These are phyloP conservation scores for Apophysomyces sp. DNA, from an alignment of 371 early-diverging fungal genomes.

Conservation along the genomic window DNA sequence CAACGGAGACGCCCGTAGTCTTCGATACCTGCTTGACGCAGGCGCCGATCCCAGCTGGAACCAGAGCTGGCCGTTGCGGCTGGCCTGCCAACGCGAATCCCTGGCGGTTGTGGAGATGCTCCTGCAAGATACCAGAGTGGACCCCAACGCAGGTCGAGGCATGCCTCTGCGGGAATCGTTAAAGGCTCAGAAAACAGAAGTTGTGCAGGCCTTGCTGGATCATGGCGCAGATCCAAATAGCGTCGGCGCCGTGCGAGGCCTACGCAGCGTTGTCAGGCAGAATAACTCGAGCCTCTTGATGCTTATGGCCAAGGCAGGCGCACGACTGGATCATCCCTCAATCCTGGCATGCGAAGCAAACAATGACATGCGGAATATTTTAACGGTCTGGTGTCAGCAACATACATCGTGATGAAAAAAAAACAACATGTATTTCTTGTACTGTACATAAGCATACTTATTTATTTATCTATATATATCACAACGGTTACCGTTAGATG, in stretches of 20 bases:
- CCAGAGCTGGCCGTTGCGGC: conserved; percentile 22
- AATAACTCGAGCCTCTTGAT: neutral
- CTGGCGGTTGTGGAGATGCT: conserved; percentile 5
- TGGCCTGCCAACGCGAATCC: conserved; percentile 16
- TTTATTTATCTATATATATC: too few relatives aligned
- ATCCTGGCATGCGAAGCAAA: neutral
- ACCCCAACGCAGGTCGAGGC: conserved; percentile 14
- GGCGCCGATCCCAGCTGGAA: conserved; percentile 26
- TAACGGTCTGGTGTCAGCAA: neutral
- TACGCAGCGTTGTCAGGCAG: conserved; percentile 1
- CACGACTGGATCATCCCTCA: conserved; percentile 1
- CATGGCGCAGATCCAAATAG: conserved; percentile 30
- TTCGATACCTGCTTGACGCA: conserved; percentile 17
- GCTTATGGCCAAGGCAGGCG: conserved; percentile 8
- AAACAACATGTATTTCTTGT: too few relatives aligned
- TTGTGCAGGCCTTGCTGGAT: conserved; percentile 11
- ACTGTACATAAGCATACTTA: too few relatives aligned
- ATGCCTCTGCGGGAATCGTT: conserved; percentile 22
- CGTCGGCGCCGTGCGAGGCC: conserved; percentile 17
- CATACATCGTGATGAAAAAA: neutral
- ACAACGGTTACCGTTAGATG: too few relatives aligned
- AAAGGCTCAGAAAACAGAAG: neutral
- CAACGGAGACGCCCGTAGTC: conserved; percentile 7
- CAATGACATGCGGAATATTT: neutral
- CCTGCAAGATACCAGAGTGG: conserved; percentile 4